Percentiles rank a stretch among this genome's conserved stretches.
phyloP scores from a whole-genome alignment of 257 asterid genomes.

The Solanum infundibuliforme region DNA sequence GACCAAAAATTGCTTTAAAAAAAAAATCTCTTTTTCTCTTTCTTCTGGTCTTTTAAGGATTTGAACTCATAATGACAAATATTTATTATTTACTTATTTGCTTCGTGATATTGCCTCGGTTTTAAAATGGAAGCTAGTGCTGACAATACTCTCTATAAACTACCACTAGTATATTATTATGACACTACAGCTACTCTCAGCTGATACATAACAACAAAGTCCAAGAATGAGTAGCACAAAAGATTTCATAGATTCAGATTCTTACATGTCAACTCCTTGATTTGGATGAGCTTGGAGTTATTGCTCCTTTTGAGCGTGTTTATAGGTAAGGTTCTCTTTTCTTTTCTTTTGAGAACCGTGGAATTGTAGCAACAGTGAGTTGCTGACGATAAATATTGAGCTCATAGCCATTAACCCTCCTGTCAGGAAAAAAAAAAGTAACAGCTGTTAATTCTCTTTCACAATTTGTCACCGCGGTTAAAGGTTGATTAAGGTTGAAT shows the following conservation, averaged over 20 bases:
- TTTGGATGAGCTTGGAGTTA: neutral
- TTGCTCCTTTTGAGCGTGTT: neutral
- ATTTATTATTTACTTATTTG: neutral
- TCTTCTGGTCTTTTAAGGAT: neutral
- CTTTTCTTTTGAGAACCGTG: slow-evolving; percentile 38
- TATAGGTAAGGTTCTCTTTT: slow-evolving; percentile 12
- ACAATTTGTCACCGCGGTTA: neutral
- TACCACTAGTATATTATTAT: neutral
- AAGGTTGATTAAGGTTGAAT: no score
- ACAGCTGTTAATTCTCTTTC: neutral
- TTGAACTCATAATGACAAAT: neutral
- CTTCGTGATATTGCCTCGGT: neutral
- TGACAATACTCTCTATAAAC: neutral
- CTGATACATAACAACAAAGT: neutral
- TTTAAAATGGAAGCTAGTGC: neutral
- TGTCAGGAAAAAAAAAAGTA: slow-evolving; percentile 5
- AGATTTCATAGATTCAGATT: neutral
- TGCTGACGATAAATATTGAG: slow-evolving; percentile 76
- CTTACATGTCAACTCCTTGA: slow-evolving; percentile 9
- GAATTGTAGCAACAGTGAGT: slow-evolving; percentile 77
- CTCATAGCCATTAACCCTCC: slow-evolving; percentile 97
- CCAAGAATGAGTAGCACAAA: neutral
- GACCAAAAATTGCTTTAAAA: no score
- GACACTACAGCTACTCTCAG: neutral
- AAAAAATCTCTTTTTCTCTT: neutral